Evolutionary conservation across 257 asterid species (phyloP).

Genomic region (Coffea canephora): DNA sequence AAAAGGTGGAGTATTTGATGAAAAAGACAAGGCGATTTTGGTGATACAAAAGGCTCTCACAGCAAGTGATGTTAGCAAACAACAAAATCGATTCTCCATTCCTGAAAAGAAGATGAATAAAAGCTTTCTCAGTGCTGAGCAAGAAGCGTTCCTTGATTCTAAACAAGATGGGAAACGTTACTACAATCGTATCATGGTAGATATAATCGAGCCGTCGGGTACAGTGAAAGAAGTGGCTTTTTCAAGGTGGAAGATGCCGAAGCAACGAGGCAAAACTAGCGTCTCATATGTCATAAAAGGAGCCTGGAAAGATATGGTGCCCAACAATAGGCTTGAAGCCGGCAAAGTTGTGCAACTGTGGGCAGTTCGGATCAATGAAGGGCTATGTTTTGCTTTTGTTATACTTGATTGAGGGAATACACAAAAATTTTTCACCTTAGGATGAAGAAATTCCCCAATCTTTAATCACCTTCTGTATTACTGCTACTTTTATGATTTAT

Average conservation of each 20-base stretch:
- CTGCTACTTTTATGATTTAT: too few species aligned
- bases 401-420: not conserved
- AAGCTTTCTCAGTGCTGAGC: not conserved
- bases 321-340: not conserved
- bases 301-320: fast-evolving
- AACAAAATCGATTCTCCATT: not conserved
- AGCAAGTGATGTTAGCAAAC: not conserved
- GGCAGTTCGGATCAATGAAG: not conserved
- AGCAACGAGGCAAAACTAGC: not conserved
- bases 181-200: not conserved
- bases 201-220: not conserved
- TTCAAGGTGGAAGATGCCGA: not conserved
- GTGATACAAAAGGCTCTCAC: not conserved
- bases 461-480: too few species aligned
- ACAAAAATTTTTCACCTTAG: too few species aligned
- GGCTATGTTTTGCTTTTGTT: not conserved
- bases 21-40: not conserved
- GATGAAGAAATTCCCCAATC: too few species aligned
- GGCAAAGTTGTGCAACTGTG: not conserved
- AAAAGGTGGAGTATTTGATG: not conserved
- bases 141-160: not conserved
- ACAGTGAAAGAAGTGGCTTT: not conserved
- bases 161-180: not conserved
- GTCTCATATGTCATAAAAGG: not conserved
- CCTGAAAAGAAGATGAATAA: not conserved